Conservation (phyloP, 2,329 filamentous ascomycete species). For the Exophiala alcalophila region DNA sequence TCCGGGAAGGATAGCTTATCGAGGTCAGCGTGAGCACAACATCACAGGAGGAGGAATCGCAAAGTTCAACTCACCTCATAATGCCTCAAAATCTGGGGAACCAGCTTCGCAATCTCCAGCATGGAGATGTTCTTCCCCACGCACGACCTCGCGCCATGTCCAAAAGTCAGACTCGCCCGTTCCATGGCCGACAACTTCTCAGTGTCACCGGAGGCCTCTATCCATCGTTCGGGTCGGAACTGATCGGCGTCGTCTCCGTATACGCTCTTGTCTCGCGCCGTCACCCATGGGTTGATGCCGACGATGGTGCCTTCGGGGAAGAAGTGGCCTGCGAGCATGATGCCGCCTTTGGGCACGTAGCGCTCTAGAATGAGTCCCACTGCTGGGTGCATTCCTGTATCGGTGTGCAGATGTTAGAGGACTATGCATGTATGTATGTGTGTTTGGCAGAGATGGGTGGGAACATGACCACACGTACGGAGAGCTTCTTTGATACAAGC, state of each 20-base stretch:
- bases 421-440: not conserved
- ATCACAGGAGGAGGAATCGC: too few relatives aligned
- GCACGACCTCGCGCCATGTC: slow-evolving; percentile 40
- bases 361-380: slow-evolving; percentile 30
- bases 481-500: too few relatives aligned
- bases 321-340: slow-evolving; percentile 23
- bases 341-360: slow-evolving; percentile 31
- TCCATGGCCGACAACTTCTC: slow-evolving; percentile 53
- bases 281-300: slow-evolving; percentile 25
- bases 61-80: too few relatives aligned
- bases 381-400: slow-evolving; percentile 34
- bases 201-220: too few relatives aligned
- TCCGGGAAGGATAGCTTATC: not conserved
- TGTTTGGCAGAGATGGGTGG: not conserved
- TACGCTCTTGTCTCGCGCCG: slow-evolving; percentile 13
- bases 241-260: slow-evolving; percentile 21
- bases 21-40: not conserved
- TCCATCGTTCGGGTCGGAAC: slow-evolving; percentile 48
- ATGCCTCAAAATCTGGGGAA: slow-evolving; percentile 21
- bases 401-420: not conserved
- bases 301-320: slow-evolving; percentile 29
- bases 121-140: slow-evolving; percentile 22
- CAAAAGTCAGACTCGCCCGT: slow-evolving; percentile 40
- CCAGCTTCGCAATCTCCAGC: slow-evolving; percentile 21
- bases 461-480: too few relatives aligned